phyloP scores from a whole-genome alignment of 345 rosid genomes.

The Lagerstroemia speciosa region DNA sequence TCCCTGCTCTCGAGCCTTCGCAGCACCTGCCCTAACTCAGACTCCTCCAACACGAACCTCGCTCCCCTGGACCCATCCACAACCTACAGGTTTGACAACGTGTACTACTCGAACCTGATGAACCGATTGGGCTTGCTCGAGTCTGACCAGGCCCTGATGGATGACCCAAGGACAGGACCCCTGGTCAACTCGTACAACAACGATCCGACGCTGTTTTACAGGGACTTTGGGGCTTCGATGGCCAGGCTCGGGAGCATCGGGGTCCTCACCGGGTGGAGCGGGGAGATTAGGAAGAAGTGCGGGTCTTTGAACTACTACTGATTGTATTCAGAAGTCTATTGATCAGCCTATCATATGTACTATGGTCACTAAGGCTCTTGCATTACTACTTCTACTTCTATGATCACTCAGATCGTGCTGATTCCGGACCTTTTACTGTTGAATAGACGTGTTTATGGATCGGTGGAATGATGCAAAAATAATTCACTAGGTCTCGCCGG shows the following conservation, averaged over 20 bases:
- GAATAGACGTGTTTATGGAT: too few relatives aligned
- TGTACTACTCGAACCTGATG: constrained; percentile 47
- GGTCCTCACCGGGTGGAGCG: constrained; percentile 47
- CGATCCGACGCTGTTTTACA: constrained; percentile 39
- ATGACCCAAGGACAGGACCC: constrained; percentile 37
- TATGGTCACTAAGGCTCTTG: too few relatives aligned
- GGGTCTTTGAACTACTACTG: constrained; percentile 38
- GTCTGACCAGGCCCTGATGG: too few relatives aligned
- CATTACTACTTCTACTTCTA: too few relatives aligned
- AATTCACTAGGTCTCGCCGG: too few relatives aligned
- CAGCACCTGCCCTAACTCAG: constrained; percentile 48
- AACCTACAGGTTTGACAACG: constrained; percentile 49
- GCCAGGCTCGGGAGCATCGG: constrained; percentile 57
- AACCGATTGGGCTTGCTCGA: too few relatives aligned
- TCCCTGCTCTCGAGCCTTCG: constrained; percentile 35
- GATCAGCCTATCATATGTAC: too few relatives aligned
- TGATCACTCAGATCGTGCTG: too few relatives aligned
- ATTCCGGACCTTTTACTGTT: too few relatives aligned
- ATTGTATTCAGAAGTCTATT: too few relatives aligned
- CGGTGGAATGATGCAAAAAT: too few relatives aligned
- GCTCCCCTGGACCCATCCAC: constrained; percentile 56
- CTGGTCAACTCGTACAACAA: constrained; percentile 46
- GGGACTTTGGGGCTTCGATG: constrained; percentile 68
- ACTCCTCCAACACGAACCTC: constrained; percentile 46
- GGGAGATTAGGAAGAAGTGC: constrained; percentile 61